These are phyloP conservation scores for Fomes fomentarius DNA, from an alignment of 1,284 basidiomycete species.

Conservation along the genomic window DNA sequence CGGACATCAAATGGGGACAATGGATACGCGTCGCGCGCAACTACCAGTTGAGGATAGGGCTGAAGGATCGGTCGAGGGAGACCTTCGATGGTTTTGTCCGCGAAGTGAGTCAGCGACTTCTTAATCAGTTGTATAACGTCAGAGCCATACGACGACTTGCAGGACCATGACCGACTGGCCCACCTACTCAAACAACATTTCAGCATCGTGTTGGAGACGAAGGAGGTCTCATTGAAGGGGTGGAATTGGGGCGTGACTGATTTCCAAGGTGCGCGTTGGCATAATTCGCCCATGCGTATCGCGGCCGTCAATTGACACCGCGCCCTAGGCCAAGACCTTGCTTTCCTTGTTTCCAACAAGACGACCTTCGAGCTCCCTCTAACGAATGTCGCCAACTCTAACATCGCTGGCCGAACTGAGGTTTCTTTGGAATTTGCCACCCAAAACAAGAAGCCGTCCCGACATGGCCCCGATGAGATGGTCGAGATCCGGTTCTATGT, in stretches of 20 bases:
- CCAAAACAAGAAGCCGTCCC: slow-evolving; percentile 52
- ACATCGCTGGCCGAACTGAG: slow-evolving; percentile 96
- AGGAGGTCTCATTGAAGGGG: slow-evolving; percentile 89
- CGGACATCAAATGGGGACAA: slow-evolving; percentile 84
- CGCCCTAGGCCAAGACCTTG: slow-evolving; percentile 79
- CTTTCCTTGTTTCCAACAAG: slow-evolving; percentile 90
- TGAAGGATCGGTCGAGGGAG: slow-evolving; percentile 77
- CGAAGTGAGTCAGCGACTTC: slow-evolving; percentile 62
- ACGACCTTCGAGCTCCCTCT: slow-evolving; percentile 93
- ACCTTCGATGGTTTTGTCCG: slow-evolving; percentile 95
- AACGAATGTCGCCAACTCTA: slow-evolving; percentile 90
- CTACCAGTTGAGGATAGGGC: slow-evolving; percentile 86
- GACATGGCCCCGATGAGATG: slow-evolving; percentile 79
- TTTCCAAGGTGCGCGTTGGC: slow-evolving; percentile 74
- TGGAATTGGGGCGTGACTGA: slow-evolving; percentile 99
- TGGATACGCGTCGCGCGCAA: slow-evolving; percentile 93
- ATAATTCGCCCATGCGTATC: background rate
- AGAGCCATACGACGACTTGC: background rate
- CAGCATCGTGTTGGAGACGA: slow-evolving; percentile 81
- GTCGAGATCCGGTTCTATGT: slow-evolving; percentile 97
- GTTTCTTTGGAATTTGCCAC: slow-evolving; percentile 94
- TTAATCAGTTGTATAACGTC: background rate
- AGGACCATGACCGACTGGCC: slow-evolving; percentile 86
- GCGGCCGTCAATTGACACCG: background rate
- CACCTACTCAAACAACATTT: slow-evolving; percentile 86